Conservation (phyloP, 2,329 filamentous ascomycete species). For the Exophiala sp. region DNA sequence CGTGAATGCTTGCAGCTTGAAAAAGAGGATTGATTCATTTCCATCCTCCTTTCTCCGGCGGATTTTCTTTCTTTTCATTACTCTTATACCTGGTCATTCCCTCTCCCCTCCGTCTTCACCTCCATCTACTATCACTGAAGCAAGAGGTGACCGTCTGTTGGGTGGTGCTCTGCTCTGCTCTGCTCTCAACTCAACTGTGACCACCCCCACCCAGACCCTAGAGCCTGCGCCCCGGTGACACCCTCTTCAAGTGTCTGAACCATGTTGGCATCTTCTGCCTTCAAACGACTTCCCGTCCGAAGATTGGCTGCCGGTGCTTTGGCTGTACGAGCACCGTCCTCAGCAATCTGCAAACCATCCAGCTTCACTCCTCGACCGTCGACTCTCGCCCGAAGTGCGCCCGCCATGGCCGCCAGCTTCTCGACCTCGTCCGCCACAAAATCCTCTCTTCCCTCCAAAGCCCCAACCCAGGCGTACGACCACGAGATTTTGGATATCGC, state of each 20-base stretch:
- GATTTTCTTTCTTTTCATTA: not conserved
- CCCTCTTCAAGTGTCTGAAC: conserved; percentile 1
- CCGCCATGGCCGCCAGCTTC: conserved; percentile 31
- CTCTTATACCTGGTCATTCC: not conserved
- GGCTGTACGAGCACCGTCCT: conserved; percentile 20
- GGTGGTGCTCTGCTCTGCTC: conserved; percentile 3
- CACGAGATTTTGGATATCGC: conserved; percentile 94
- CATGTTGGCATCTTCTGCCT: conserved; percentile 25
- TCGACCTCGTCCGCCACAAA: conserved; percentile 41
- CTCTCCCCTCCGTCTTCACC: not conserved
- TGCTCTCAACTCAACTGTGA: not conserved
- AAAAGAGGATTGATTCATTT: not conserved
- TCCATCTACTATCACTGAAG: conserved; percentile 1
- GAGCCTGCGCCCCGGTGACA: not conserved
- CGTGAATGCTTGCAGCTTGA: no score
- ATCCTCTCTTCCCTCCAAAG: conserved; percentile 35
- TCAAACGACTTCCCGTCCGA: conserved; percentile 26
- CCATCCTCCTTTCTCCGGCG: not conserved
- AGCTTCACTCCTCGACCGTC: conserved; percentile 7
- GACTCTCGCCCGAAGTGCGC: conserved; percentile 7
- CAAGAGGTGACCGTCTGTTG: not conserved
- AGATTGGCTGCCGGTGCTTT: conserved; percentile 26
- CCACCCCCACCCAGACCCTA: not conserved
- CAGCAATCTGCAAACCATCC: conserved; percentile 14
- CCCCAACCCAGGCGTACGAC: conserved; percentile 61